These are phyloP conservation scores for Amaranthus hypochondriacus DNA, from an alignment of 148 eudicot genomes.

Conservation along the genomic window DNA sequence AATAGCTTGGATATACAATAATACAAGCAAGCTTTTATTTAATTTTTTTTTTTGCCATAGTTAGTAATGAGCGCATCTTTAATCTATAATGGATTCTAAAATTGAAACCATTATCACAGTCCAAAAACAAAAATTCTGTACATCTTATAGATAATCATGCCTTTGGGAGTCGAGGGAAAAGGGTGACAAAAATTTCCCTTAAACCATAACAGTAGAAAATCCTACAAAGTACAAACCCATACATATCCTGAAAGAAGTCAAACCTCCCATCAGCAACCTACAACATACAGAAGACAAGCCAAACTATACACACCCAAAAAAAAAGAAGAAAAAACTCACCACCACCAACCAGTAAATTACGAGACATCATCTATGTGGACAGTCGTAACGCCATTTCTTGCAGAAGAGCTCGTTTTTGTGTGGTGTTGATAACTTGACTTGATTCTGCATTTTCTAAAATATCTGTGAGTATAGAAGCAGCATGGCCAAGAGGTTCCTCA, in stretches of 20 bases:
- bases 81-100: not conserved
- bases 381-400: constrained; percentile 93
- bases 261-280: not conserved
- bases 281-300: constrained; percentile 7
- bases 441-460: constrained; percentile 93
- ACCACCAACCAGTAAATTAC: not conserved
- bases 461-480: constrained; percentile 80
- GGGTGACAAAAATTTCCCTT: not conserved
- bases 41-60: not conserved
- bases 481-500: constrained; percentile 95
- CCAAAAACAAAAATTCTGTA: not conserved
- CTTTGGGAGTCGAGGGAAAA: not conserved
- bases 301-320: constrained; percentile 21
- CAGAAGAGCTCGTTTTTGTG: constrained; percentile 87
- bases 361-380: constrained; percentile 26
- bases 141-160: not conserved
- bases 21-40: too few species aligned
- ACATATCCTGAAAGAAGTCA: not conserved
- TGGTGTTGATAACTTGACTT: constrained; percentile 59
- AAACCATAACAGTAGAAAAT: not conserved
- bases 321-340: not conserved
- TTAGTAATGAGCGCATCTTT: not conserved
- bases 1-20: too few species aligned
- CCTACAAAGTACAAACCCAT: not conserved
- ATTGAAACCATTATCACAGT: not conserved